These are phyloP conservation scores for Elsinoe batatas DNA, from an alignment of 2,329 filamentous ascomycete species.

Conservation along the genomic window DNA sequence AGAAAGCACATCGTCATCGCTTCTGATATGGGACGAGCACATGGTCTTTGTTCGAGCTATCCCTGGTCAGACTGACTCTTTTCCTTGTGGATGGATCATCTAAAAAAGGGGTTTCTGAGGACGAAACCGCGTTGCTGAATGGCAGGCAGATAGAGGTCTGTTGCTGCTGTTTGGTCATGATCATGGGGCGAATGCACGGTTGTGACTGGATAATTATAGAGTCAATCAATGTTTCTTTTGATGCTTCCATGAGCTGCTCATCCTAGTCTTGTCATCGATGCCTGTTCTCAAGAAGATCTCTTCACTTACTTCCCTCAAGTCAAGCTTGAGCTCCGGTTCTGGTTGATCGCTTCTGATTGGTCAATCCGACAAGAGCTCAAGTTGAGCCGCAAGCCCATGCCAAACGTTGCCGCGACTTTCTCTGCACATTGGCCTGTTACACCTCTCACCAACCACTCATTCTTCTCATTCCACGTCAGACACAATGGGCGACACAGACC, in stretches of 20 bases:
- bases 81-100: background rate
- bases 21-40: background rate
- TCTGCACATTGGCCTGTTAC: background rate
- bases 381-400: background rate
- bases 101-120: background rate
- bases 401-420: slow-evolving; percentile 6
- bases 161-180: background rate
- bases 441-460: background rate
- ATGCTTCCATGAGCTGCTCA: background rate
- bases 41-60: background rate
- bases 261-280: background rate
- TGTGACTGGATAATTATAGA: slow-evolving; percentile 12
- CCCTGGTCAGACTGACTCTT: background rate
- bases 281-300: too few relatives aligned
- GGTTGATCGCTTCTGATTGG: slow-evolving; percentile 2
- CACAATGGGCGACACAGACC: slow-evolving; percentile 25
- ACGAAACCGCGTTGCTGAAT: background rate
- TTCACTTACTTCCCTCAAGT: background rate
- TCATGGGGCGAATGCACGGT: slow-evolving; percentile 7
- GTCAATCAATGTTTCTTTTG: slow-evolving; percentile 11
- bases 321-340: background rate
- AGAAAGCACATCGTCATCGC: background rate
- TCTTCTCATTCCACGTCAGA: background rate
- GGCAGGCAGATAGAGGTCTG: background rate
- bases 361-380: background rate